phyloP scores from a whole-genome alignment of 129 eudicot species.

The Lactuca saligna region DNA sequence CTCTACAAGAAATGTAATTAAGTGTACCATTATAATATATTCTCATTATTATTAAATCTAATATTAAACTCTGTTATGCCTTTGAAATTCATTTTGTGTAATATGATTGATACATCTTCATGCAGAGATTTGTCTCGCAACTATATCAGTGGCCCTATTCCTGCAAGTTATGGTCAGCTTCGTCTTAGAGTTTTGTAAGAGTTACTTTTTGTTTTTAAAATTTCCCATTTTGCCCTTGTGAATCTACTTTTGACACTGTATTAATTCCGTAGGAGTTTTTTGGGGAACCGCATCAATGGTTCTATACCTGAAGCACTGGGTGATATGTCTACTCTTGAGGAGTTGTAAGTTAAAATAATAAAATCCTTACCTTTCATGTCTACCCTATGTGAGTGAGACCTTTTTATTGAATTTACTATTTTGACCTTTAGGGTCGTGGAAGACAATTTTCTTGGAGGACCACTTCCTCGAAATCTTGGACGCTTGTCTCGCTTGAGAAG shows the following conservation, averaged over 20 bases:
- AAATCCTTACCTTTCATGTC: neutral
- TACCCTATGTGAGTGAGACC: neutral
- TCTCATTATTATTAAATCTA: neutral
- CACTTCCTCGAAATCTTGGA: conserved; percentile 27
- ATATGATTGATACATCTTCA: conserved; percentile 10
- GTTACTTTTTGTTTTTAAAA: neutral
- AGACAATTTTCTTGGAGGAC: conserved; percentile 29
- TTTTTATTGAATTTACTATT: neutral
- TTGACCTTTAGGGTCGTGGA: conserved; percentile 19
- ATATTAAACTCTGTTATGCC: neutral
- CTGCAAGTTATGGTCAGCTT: conserved; percentile 46
- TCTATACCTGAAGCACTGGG: conserved; percentile 73
- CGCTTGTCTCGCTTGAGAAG: conserved; percentile 26
- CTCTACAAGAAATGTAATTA: conserved; percentile 57
- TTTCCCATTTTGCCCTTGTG: conserved; percentile 13
- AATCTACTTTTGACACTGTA: neutral
- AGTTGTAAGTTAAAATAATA: conserved; percentile 71
- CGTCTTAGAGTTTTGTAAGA: conserved; percentile 66
- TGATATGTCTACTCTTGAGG: conserved; percentile 62
- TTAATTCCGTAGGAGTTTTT: conserved; percentile 56
- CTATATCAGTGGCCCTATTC: conserved; percentile 78
- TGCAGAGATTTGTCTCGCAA: conserved; percentile 77
- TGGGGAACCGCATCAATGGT: conserved; percentile 78
- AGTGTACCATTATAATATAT: conserved; percentile 21
- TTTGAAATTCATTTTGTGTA: neutral